These are phyloP conservation scores for Tetracladium marchalianum DNA, from an alignment of 495 filamentous ascomycete species.

Conservation along the genomic window DNA sequence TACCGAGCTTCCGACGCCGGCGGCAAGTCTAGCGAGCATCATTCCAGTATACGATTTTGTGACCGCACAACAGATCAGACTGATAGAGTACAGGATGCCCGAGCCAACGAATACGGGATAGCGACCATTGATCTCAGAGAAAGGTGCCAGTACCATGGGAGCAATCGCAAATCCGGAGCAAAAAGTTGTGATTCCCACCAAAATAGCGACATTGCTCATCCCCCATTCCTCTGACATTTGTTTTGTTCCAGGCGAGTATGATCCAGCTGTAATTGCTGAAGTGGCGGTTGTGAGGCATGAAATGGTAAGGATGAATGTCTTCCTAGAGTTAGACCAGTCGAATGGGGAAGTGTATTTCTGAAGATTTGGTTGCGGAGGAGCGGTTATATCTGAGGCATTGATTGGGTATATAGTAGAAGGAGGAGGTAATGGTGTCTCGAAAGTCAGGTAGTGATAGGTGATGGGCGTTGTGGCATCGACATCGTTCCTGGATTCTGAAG, in stretches of 20 bases:
- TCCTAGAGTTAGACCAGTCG: constrained; percentile 59
- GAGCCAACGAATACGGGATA: constrained; percentile 71
- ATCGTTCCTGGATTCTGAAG: not conserved
- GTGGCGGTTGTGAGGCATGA: constrained; percentile 66
- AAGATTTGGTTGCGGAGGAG: constrained; percentile 54
- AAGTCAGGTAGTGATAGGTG: constrained; percentile 61
- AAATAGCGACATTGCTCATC: constrained; percentile 52
- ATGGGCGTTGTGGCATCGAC: constrained; percentile 27
- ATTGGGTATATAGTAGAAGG: constrained; percentile 35
- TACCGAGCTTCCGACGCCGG: constrained; percentile 65
- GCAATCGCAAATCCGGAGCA: constrained; percentile 74
- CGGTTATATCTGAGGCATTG: constrained; percentile 24
- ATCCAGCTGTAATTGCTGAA: constrained; percentile 74
- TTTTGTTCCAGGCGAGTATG: constrained; percentile 58
- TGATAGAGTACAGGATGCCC: constrained; percentile 55
- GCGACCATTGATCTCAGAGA: constrained; percentile 80
- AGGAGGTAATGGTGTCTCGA: constrained; percentile 54
- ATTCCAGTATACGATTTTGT: constrained; percentile 64
- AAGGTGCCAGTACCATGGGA: constrained; percentile 84
- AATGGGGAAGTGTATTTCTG: constrained; percentile 59
- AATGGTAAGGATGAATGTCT: constrained; percentile 62
- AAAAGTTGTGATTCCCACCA: constrained; percentile 76
- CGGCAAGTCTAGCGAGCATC: constrained; percentile 65
- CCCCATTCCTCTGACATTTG: constrained; percentile 55
- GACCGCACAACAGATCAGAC: constrained; percentile 67